These are phyloP conservation scores for Calocera viscosa DNA, from an alignment of 768 basidiomycete genomes.

Conservation along the genomic window DNA sequence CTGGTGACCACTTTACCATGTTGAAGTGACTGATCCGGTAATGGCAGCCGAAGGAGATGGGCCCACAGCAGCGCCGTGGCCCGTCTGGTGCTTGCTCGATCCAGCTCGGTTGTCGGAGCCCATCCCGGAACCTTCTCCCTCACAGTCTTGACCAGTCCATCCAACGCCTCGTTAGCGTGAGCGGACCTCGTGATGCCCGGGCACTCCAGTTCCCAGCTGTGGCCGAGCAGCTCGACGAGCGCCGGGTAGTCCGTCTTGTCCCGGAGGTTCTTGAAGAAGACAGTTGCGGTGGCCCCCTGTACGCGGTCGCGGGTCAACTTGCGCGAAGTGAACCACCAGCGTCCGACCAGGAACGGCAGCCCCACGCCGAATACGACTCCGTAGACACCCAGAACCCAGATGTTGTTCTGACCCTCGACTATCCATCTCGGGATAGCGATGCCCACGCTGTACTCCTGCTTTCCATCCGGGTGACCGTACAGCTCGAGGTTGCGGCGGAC, in stretches of 20 bases:
- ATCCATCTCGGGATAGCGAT: conserved; percentile 93
- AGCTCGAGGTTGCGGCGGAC: conserved; percentile 80
- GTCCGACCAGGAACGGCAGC: conserved; percentile 74
- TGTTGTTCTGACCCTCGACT: conserved; percentile 78
- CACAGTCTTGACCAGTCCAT: conserved; percentile 35
- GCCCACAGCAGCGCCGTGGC: conserved; percentile 71
- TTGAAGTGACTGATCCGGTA: conserved; percentile 41
- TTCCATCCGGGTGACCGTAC: conserved; percentile 91
- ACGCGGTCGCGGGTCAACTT: conserved; percentile 87
- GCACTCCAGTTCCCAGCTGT: conserved; percentile 50
- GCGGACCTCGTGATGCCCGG: conserved; percentile 23
- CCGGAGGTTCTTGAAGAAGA: conserved; percentile 74
- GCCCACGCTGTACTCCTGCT: conserved; percentile 87
- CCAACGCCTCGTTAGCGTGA: conserved; percentile 26
- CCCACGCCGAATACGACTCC: conserved; percentile 77
- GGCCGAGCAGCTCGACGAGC: conserved; percentile 56
- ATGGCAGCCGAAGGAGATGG: conserved; percentile 59
- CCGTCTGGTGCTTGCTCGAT: conserved; percentile 26
- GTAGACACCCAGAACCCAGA: conserved; percentile 81
- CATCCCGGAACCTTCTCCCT: conserved; percentile 13
- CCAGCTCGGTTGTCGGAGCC: conserved; percentile 19
- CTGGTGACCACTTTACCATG: conserved; percentile 41
- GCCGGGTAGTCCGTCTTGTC: conserved; percentile 67
- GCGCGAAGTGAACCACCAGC: conserved; percentile 95
- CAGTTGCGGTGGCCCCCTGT: conserved; percentile 62